These are phyloP conservation scores for Yamadazyma triangularis DNA, from an alignment of 1,139 yeast genomes.

Conservation along the genomic window DNA sequence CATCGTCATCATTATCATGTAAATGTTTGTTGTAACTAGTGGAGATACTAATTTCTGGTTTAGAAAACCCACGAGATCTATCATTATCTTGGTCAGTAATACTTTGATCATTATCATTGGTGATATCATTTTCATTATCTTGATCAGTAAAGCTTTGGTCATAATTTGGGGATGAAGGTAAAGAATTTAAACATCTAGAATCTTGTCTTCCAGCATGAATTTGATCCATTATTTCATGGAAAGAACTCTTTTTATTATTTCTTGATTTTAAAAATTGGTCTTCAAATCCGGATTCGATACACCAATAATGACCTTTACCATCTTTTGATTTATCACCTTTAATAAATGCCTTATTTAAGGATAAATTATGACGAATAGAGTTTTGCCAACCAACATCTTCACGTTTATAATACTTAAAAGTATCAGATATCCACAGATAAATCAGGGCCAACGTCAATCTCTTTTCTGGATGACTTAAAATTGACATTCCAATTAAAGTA, in stretches of 20 bases:
- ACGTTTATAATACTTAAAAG: constrained; percentile 77
- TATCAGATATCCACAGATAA: constrained; percentile 86
- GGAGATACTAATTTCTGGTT: neutral
- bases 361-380: constrained; percentile 80
- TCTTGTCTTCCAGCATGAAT: constrained; percentile 15
- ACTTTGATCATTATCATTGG: neutral
- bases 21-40: neutral
- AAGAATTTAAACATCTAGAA: constrained; percentile 19
- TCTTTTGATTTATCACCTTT: constrained; percentile 91
- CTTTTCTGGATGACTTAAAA: constrained; percentile 75
- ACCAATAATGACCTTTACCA: constrained; percentile 98
- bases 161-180: constrained; percentile 34
- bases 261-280: constrained; percentile 72
- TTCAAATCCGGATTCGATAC: constrained; percentile 79
- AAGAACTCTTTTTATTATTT: constrained; percentile 41
- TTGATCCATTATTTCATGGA: constrained; percentile 45
- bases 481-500: constrained; percentile 89
- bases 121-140: constrained; percentile 4
- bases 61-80: neutral
- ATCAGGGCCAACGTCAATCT: constrained; percentile 86
- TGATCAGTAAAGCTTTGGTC: constrained; percentile 7
- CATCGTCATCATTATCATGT: constrained; percentile 9
- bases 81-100: constrained; percentile 10
- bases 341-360: constrained; percentile 80
- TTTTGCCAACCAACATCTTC: constrained; percentile 95